Base-by-base conservation (phyloP, 305 asterid species). In the Solanum hybrid region DNA sequence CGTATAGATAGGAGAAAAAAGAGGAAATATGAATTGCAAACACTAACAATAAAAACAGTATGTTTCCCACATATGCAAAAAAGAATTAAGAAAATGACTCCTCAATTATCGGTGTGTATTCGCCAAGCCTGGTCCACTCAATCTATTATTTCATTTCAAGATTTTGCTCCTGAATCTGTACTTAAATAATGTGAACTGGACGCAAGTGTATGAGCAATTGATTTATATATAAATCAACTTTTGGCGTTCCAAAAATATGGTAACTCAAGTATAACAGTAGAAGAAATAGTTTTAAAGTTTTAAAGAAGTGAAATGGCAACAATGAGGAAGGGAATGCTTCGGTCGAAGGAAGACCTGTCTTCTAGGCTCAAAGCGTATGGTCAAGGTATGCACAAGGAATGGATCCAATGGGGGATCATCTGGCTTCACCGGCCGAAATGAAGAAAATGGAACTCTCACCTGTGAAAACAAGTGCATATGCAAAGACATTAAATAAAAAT, bases 351-450 rank as follows among this genome's bases (percentile, higher is more conserved):
- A 36, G 89, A 97, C 99, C 99, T 95, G 98, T 86, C 98, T 93
- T 93, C 98, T 96, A 14, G 99, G 99, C 92, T 97, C 99, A 91
- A 97, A 97, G 26, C 99, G 98, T 85, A 96, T 95, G 82, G 96
- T 95, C 94, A 97, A 92, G 86, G 99, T 94, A 90, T 97, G 99
- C 75, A 95, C 98, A 91, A 95, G 99, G 90, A 96, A 97, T 19
- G 99, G 99, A 94, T 97, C 99, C 91, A 97, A 87, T 26, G 98
- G 99, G 4, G 98, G 99, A 90, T 97, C 99, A 37, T 94, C 97
- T 10, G 98, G 99, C 64, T 91, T 96, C 92, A 95, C 98, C 4
- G 99, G 95, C 72, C 99, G 95, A 92, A 97, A 97, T 22, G 96
- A 91, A 66, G 98, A 96, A 95, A 97, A 96, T 11, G 99, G 98